phyloP scores from a whole-genome alignment of 2,329 filamentous ascomycete genomes.

The Sporothrix sp. region DNA sequence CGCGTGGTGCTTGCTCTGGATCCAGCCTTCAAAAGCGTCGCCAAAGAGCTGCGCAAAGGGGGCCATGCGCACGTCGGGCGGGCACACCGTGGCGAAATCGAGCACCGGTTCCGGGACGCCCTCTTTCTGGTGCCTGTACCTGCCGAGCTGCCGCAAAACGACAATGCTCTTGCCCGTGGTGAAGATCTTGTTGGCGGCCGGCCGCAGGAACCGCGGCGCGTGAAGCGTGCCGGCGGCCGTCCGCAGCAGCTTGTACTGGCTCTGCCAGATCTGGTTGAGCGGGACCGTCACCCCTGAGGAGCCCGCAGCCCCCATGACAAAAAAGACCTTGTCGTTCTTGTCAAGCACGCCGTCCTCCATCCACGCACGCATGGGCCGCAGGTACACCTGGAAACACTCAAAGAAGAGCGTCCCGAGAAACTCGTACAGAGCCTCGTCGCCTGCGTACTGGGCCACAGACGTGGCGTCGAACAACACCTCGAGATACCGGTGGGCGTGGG shows the following conservation, averaged over 20 bases:
- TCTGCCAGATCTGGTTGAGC: conserved; percentile 61
- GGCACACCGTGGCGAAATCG: conserved; percentile 49
- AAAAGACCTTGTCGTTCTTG: conserved; percentile 60
- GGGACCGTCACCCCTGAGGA: too few species aligned
- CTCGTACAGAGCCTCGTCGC: conserved; percentile 50
- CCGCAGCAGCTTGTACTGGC: conserved; percentile 58
- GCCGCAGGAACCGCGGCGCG: conserved; percentile 65
- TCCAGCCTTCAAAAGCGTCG: conserved; percentile 62
- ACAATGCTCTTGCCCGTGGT: conserved; percentile 82
- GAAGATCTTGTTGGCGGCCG: conserved; percentile 63
- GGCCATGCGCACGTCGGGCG: conserved; percentile 37
- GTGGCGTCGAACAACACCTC: conserved; percentile 67
- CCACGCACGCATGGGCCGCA: conserved; percentile 72
- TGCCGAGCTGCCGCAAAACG: conserved; percentile 64
- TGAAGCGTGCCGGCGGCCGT: conserved; percentile 51
- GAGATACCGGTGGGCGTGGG: conserved; percentile 60
- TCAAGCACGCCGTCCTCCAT: conserved; percentile 69
- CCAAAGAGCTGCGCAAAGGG: conserved; percentile 70
- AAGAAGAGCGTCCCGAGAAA: conserved; percentile 64
- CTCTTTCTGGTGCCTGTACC: conserved; percentile 24
- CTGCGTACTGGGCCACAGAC: conserved; percentile 59
- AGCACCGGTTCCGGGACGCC: conserved; percentile 44
- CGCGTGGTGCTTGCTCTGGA: conserved; percentile 61
- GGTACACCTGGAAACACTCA: conserved; percentile 71
- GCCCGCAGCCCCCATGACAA: conserved; percentile 49